Evolutionary conservation across 2,329 filamentous ascomycete genomes (phyloP), one percentile per base, ranked within the genome.

Genomic region (Aspergillus texensis): DNA sequence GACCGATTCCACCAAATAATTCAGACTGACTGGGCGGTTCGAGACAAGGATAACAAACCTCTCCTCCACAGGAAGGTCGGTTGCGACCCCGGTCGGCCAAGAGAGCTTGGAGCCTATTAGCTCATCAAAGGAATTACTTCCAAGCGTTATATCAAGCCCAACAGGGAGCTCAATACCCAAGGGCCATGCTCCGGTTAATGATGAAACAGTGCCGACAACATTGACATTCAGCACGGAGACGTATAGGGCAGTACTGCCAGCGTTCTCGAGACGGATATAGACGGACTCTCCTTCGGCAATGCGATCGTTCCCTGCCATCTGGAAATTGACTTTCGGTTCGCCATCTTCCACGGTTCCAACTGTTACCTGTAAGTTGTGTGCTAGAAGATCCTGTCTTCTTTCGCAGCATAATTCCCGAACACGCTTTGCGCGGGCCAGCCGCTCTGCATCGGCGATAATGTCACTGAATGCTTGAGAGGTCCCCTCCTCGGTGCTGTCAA

Each of bases 211-310:
- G 6, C 58, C 58, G 8, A 24, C n/a, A 6, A 57, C 34, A 12
- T 61, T 56, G 39, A 61, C 24, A 16, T 61, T 34, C 19, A 61
- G 54, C 11, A 56, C 39, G 16, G 52, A 56, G 2, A 41, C 41
- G 6, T 57, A 56, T 10, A 61, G 12, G 4, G 28, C 39, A 16
- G 32, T 24, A 9, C 14, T 24, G 2, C 58, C 58, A 1, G 32
- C 24, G 11, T 61, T 61, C 12, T 39, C 28, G 19, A 61, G 48
- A 14, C n/a, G 11, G 11, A 61, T 61, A 28, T 61, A 61, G 14
- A 48, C 14, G 1, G 39, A 45, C 2, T 61, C 58, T 11, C 39
- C 36, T 8, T 61, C 58, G 6, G 28, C 30, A 3, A 56, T 39
- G 24, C 28, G 10, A 21, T 56, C 52, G n/a, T 3, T 30, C 0